Conservation (phyloP, 495 filamentous ascomycete species). For the Aspergillus olivimuriae region DNA sequence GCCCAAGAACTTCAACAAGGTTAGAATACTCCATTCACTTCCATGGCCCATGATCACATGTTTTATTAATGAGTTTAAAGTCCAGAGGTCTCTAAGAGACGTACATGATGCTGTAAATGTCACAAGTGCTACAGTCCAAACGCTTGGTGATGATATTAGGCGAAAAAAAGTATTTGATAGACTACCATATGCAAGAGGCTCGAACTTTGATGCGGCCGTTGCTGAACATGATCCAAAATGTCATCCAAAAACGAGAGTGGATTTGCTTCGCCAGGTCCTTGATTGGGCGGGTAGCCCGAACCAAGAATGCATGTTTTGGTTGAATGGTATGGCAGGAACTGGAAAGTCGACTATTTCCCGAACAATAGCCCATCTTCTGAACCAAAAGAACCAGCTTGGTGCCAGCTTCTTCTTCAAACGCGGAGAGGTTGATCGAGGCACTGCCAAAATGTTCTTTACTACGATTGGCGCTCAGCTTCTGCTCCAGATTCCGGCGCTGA, state of each 20-base stretch:
- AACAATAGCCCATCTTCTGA: slow-evolving; percentile 23
- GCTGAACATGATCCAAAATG: neutral
- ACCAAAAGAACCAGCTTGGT: neutral
- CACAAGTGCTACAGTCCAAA: neutral
- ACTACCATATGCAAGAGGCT: neutral
- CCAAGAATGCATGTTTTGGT: slow-evolving; percentile 29
- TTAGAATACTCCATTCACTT: too few relatives aligned
- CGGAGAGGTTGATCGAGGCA: neutral
- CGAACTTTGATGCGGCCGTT: neutral
- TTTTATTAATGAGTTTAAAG: neutral
- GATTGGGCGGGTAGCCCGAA: neutral
- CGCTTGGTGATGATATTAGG: neutral
- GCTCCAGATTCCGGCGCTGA: neutral
- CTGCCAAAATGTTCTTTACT: neutral
- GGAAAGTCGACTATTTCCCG: slow-evolving; percentile 27
- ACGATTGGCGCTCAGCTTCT: neutral
- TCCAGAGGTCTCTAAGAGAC: neutral
- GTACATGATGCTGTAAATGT: neutral
- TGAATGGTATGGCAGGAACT: slow-evolving; percentile 40
- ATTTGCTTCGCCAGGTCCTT: neutral
- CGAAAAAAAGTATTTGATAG: neutral
- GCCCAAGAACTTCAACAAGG: too few relatives aligned
- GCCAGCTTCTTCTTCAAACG: slow-evolving; percentile 36
- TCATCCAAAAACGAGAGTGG: neutral
- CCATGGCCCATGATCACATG: too few relatives aligned